phyloP scores from a whole-genome alignment of 2,329 filamentous ascomycete species.

The Clarireedia monteithiana region DNA sequence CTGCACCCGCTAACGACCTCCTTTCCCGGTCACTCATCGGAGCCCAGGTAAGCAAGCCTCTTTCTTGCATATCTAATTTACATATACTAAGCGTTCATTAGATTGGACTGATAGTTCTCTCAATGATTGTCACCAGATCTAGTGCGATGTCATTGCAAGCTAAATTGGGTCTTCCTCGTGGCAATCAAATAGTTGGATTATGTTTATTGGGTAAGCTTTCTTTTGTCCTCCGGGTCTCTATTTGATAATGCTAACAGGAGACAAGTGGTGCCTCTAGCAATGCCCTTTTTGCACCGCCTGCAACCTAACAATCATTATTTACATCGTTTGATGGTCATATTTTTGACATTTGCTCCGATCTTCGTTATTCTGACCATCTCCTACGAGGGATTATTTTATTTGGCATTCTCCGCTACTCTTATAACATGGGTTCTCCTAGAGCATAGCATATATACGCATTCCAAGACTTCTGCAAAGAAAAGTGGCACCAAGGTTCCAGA shows the following conservation, averaged over 20 bases:
- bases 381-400: slow-evolving; percentile 94
- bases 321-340: slow-evolving; percentile 80
- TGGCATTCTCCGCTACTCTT: slow-evolving; percentile 75
- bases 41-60: slow-evolving; percentile 44
- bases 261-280: slow-evolving; percentile 61
- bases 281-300: slow-evolving; percentile 75
- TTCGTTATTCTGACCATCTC: slow-evolving; percentile 97
- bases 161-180: slow-evolving; percentile 73
- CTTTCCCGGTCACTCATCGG: slow-evolving; percentile 56
- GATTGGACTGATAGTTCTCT: slow-evolving; percentile 68
- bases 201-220: slow-evolving; percentile 55
- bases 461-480: slow-evolving; percentile 10
- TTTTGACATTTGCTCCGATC: slow-evolving; percentile 83
- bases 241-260: neutral
- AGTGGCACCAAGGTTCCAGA: slow-evolving; percentile 14
- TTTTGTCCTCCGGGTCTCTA: slow-evolving; percentile 8
- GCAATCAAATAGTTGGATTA: slow-evolving; percentile 86
- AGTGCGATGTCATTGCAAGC: slow-evolving; percentile 81
- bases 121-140: slow-evolving; percentile 80
- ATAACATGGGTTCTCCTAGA: slow-evolving; percentile 91
- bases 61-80: neutral
- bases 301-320: slow-evolving; percentile 82
- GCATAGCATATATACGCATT: slow-evolving; percentile 55
- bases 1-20: slow-evolving; percentile 33
- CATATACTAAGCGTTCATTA: slow-evolving; percentile 32